A percentile compares a stretch with the other conserved stretches of the same genome.
Conservation (phyloP, 2,329 filamentous ascomycete species). For the Aspergillaceae sp. region DNA sequence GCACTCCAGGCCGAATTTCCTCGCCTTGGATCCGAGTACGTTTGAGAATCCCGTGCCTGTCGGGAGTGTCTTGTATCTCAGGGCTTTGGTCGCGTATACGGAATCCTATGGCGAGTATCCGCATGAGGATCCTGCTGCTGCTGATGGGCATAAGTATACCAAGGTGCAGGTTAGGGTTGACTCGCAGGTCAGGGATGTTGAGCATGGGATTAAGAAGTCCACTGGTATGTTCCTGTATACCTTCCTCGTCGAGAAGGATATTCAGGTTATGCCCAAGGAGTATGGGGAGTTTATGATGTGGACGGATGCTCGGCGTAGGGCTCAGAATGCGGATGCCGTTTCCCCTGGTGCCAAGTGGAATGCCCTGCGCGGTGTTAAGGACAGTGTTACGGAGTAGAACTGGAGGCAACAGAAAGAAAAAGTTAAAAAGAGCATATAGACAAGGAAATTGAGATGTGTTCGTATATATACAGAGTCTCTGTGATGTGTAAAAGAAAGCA, state of each 20-base stretch:
- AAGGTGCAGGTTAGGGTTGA: conserved; percentile 63
- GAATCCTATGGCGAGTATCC: conserved; percentile 44
- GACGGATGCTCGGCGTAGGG: conserved; percentile 51
- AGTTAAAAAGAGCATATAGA: too few relatives aligned
- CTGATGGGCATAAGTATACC: conserved; percentile 42
- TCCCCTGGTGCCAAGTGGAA: conserved; percentile 25
- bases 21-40: conserved; percentile 63
- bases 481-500: too few relatives aligned
- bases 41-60: conserved; percentile 70
- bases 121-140: conserved; percentile 18
- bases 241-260: conserved; percentile 56
- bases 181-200: conserved; percentile 62
- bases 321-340: conserved; percentile 43
- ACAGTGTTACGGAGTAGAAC: conserved; percentile 32
- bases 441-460: too few relatives aligned
- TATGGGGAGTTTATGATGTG: conserved; percentile 60
- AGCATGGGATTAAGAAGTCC: conserved; percentile 58
- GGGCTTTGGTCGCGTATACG: conserved; percentile 62
- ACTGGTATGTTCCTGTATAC: conserved; percentile 73
- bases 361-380: conserved; percentile 25
- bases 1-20: conserved; percentile 60
- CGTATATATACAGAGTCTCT: too few relatives aligned
- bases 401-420: too few relatives aligned
- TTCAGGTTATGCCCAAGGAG: conserved; percentile 57
- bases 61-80: conserved; percentile 65